A percentile compares a stretch with the other conserved stretches of the same genome.
Conservation (phyloP, 306 rosid species). For the Luffa acutangula region DNA sequence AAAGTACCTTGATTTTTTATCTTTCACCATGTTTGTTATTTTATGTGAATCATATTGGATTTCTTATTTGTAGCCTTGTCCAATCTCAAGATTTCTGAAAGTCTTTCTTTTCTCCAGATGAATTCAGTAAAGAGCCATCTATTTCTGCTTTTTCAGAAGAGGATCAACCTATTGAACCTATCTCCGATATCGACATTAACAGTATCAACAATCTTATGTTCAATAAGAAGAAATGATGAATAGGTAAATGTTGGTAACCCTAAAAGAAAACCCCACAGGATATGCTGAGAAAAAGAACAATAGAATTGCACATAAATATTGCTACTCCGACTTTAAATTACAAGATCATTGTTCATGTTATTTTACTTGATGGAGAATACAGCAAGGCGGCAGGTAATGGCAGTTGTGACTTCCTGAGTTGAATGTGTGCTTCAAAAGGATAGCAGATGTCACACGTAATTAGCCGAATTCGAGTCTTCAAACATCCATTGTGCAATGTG, state of each 20-base stretch:
- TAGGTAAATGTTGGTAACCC: background rate
- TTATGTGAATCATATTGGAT: background rate
- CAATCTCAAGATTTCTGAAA: background rate
- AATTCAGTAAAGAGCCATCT: constrained; percentile 66
- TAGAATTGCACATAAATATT: background rate
- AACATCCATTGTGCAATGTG: background rate
- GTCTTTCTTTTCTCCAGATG: constrained; percentile 41
- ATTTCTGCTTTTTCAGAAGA: constrained; percentile 21
- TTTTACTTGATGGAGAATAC: background rate
- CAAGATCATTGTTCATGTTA: too few relatives aligned
- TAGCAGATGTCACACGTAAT: background rate
- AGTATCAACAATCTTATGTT: constrained; percentile 66
- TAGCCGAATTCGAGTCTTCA: background rate
- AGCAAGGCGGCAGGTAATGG: background rate
- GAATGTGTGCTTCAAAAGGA: background rate
- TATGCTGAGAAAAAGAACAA: background rate
- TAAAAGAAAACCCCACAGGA: background rate
- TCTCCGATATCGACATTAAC: constrained; percentile 53
- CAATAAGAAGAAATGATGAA: constrained; percentile 9
- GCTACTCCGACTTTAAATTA: background rate
- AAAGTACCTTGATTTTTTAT: too few relatives aligned
- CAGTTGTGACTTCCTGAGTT: too few relatives aligned
- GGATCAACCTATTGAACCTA: constrained; percentile 66
- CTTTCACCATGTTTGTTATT: background rate
- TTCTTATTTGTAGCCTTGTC: background rate